Evolutionary conservation across 345 rosid species (phyloP).

Genomic region (Linum tenue): DNA sequence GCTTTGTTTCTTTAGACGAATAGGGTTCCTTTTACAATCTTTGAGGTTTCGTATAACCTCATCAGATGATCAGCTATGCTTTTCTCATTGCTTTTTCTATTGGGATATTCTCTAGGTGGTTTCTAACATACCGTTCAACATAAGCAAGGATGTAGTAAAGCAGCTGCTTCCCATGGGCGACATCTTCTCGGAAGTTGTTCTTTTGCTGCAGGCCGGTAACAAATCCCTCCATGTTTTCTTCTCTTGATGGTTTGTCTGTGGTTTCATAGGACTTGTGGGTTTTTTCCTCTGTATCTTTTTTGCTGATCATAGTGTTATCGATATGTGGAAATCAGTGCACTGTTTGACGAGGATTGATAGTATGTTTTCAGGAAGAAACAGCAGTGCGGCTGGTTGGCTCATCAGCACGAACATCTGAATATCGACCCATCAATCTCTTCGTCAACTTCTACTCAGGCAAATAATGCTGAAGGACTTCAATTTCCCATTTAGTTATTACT

Average conservation of each 20-base stretch:
- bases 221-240: background rate
- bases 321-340: background rate
- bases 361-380: conserved; percentile 58
- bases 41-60: background rate
- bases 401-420: conserved; percentile 52
- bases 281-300: background rate
- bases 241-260: background rate
- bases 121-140: conserved; percentile 78
- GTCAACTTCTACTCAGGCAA: conserved; percentile 74
- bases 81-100: conserved; percentile 1
- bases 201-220: conserved; percentile 64
- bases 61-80: background rate
- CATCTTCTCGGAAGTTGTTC: conserved; percentile 79
- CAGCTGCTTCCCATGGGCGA: conserved; percentile 91
- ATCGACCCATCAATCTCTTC: conserved; percentile 69
- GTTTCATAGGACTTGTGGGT: background rate
- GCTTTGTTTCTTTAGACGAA: background rate
- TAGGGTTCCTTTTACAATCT: background rate
- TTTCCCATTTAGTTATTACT: background rate
- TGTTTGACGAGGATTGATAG: background rate
- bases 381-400: conserved; percentile 62
- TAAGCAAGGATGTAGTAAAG: conserved; percentile 76
- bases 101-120: conserved; percentile 42
- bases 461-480: background rate
- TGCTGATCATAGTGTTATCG: background rate